phyloP scores from a whole-genome alignment of 2,329 filamentous ascomycete genomes.

The Ceratocystis diversiconidia region DNA sequence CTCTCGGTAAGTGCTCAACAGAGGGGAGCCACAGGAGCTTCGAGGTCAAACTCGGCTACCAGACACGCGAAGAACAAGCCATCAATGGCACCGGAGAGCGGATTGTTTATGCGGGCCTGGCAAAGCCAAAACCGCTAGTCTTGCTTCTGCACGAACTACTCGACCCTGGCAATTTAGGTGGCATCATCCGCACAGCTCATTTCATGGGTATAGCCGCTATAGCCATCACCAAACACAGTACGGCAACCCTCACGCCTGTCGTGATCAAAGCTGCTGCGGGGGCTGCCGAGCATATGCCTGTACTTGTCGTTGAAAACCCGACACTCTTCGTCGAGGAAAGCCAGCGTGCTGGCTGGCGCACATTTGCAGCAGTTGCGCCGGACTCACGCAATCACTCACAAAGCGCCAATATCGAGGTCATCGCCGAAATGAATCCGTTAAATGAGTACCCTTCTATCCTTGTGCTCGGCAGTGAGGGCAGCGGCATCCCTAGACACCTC shows the following conservation, averaged over 20 bases:
- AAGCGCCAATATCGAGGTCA: slow-evolving; percentile 23
- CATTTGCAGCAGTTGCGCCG: slow-evolving; percentile 59
- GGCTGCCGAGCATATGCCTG: slow-evolving; percentile 63
- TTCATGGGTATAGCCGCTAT: slow-evolving; percentile 85
- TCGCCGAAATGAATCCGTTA: slow-evolving; percentile 36
- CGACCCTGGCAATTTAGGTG: slow-evolving; percentile 82
- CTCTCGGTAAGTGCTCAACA: slow-evolving; percentile 38
- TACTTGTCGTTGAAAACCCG: slow-evolving; percentile 57
- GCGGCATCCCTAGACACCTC: slow-evolving; percentile 53
- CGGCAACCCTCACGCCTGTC: slow-evolving; percentile 59
- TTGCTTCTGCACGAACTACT: slow-evolving; percentile 62
- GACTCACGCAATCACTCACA: slow-evolving; percentile 20
- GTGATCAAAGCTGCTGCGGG: slow-evolving; percentile 80
- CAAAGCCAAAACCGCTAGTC: slow-evolving; percentile 48
- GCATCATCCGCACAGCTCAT: slow-evolving; percentile 73
- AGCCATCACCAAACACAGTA: slow-evolving; percentile 57
- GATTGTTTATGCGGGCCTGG: slow-evolving; percentile 16
- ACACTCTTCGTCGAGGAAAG: slow-evolving; percentile 56
- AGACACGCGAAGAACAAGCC: slow-evolving; percentile 57
- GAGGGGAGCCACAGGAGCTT: slow-evolving; percentile 38
- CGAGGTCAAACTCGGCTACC: slow-evolving; percentile 44
- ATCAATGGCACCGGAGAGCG: slow-evolving; percentile 48
- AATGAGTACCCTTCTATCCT: slow-evolving; percentile 54
- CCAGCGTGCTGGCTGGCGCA: slow-evolving; percentile 59
- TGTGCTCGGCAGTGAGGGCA: slow-evolving; percentile 69